Percentiles rank a stretch among this genome's conserved stretches.
These are phyloP conservation scores for Lodderomyces oxycetoniae DNA, from an alignment of 1,139 yeast genomes.

Conservation along the genomic window DNA sequence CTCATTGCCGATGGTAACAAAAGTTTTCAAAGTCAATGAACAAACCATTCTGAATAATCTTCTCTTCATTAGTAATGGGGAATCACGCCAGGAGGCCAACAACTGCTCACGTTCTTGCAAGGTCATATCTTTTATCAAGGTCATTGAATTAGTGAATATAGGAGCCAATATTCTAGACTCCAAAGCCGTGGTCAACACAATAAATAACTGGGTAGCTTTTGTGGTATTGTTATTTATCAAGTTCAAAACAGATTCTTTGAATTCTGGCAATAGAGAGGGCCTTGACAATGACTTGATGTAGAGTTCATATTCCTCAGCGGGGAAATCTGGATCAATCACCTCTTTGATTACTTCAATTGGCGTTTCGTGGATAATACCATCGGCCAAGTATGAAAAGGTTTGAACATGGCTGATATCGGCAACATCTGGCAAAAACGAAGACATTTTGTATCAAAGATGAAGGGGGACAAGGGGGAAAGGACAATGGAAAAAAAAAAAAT, in stretches of 20 bases:
- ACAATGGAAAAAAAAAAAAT: too few relatives aligned
- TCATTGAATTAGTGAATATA: conserved; percentile 31
- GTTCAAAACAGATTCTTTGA: conserved; percentile 18
- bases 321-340: conserved; percentile 24
- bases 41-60: conserved; percentile 26
- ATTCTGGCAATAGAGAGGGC: conserved; percentile 31
- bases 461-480: too few relatives aligned
- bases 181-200: conserved; percentile 24
- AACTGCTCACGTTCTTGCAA: conserved; percentile 26
- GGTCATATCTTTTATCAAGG: conserved; percentile 36
- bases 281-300: conserved; percentile 25
- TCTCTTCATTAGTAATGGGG: conserved; percentile 28
- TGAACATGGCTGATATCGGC: conserved; percentile 27
- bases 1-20: conserved; percentile 25
- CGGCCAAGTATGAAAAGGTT: conserved; percentile 25
- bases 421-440: conserved; percentile 14
- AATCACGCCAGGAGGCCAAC: conserved; percentile 36
- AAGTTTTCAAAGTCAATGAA: conserved; percentile 23
- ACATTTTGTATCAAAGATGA: too few relatives aligned
- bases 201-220: conserved; percentile 20
- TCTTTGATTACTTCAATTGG: conserved; percentile 27
- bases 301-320: conserved; percentile 28
- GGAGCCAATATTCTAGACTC: conserved; percentile 34
- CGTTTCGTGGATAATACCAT: conserved; percentile 35
- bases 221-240: conserved; percentile 18